Evolutionary conservation across 148 eudicot species (phyloP), one percentile per base, ranked within the genome.

Genomic region (Amaranthus cruentus): DNA sequence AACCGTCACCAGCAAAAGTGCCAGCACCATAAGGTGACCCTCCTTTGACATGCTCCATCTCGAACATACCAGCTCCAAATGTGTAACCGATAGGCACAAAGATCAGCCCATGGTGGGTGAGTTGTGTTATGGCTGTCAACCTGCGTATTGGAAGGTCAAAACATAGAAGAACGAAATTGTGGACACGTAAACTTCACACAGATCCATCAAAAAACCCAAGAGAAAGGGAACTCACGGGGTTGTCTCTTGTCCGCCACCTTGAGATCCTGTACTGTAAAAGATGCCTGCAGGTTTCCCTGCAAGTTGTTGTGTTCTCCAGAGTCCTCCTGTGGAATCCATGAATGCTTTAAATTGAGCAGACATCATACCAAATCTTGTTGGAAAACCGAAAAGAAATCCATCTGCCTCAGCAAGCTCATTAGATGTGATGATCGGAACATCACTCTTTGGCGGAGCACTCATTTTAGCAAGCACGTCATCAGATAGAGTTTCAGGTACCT

Each of bases 221-320:
- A 13, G 64, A 21, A 57, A 9, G 21, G 44, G 55, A 61, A 83
- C 88, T 82, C 49, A 89, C 97, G 94, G 81, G 0, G 97, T 91
- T 55, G 93, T 88, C 72, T 91, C 97, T 73, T 89, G 97, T 43
- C 97, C 97, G 13, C 97, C 97, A 44, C 94, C 97, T 73, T 91
- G 97, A 70, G 89, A 83, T 4, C 90, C 91, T 0, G 97, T 89
- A 82, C 88, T 82, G 84, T 77, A 87, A 66, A 91, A 89, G 75
- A 89, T 61, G 13, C 94, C 94, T 0, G 90, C 94, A 12, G 97
- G 97, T 70, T 89, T 89, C 56, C 94, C 97, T 3, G 94, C 91
- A 4, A 91, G 85, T 74, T 70, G 66, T 64, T 89, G 93, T 13
- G 89, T 69, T 80, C 86, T 74, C 94, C 94, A 91, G 12, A 91